These are phyloP conservation scores for Forsythia viridissima DNA, from an alignment of 257 asterid genomes.

Conservation along the genomic window DNA sequence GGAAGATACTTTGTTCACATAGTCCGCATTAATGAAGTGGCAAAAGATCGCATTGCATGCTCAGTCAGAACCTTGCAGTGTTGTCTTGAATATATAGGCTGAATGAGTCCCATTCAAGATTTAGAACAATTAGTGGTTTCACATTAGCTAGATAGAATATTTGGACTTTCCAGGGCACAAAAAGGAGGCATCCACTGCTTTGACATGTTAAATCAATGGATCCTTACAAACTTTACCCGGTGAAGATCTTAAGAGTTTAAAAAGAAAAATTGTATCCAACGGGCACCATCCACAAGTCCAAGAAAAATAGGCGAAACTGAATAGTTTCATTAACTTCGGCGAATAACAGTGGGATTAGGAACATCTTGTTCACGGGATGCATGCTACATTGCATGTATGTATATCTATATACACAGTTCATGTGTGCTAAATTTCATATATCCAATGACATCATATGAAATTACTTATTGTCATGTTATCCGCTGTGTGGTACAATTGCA, in stretches of 20 bases:
- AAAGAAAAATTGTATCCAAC: neutral
- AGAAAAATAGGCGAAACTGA: neutral
- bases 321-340: neutral
- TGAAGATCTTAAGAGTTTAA: neutral
- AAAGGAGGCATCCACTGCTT: neutral
- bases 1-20: constrained; percentile 5
- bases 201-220: neutral
- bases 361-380: neutral
- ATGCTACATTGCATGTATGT: neutral
- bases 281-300: neutral
- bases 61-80: neutral
- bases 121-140: neutral
- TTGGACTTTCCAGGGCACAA: neutral
- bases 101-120: neutral
- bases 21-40: constrained; percentile 13
- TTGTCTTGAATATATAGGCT: constrained; percentile 11
- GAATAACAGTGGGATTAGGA: neutral
- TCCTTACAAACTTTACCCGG: neutral
- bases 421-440: neutral
- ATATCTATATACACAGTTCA: too few relatives aligned
- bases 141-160: constrained; percentile 15
- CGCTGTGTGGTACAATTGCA: neutral
- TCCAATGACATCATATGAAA: neutral
- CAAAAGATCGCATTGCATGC: constrained; percentile 2
- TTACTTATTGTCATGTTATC: neutral